A percentile compares a stretch with the other conserved stretches of the same genome.
phyloP scores from a whole-genome alignment of 2,329 filamentous ascomycete genomes.

The Plectosphaerella plurivora region DNA sequence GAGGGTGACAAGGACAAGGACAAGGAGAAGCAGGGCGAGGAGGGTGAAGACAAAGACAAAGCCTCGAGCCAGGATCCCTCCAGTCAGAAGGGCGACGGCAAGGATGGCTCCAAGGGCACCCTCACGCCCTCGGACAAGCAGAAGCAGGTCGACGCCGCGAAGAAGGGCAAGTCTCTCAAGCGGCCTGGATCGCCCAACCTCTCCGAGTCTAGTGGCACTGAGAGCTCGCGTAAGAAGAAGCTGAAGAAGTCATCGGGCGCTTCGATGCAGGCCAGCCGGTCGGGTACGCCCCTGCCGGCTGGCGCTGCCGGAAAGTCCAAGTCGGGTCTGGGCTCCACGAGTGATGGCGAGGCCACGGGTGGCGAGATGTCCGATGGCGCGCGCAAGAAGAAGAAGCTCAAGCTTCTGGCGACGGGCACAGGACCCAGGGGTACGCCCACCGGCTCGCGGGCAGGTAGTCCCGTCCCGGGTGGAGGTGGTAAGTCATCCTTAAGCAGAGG shows the following conservation, averaged over 20 bases:
- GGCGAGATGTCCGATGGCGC: conserved; percentile 61
- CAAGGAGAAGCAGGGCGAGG: conserved; percentile 53
- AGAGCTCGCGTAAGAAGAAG: conserved; percentile 77
- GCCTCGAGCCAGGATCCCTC: conserved; percentile 22
- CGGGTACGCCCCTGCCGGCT: conserved; percentile 48
- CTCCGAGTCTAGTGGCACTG: conserved; percentile 88
- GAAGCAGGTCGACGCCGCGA: conserved; percentile 38
- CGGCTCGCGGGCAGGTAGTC: conserved; percentile 60
- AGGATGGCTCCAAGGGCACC: conserved; percentile 62
- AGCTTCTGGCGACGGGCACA: conserved; percentile 46
- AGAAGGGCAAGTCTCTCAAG: conserved; percentile 66
- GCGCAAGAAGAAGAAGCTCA: conserved; percentile 51
- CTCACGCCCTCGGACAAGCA: conserved; percentile 50
- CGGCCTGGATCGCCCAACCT: conserved; percentile 80
- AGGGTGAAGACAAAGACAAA: conserved; percentile 54
- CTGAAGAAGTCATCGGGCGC: conserved; percentile 59
- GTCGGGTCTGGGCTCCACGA: conserved; percentile 54
- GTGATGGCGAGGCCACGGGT: conserved; percentile 68
- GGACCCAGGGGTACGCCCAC: conserved; percentile 46
- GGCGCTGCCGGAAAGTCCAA: conserved; percentile 31
- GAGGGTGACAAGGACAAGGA: conserved; percentile 31
- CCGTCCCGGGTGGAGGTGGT: conserved; percentile 38
- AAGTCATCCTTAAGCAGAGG: conserved; percentile 17
- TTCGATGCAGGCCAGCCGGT: conserved; percentile 47
- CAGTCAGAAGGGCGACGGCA: conserved; percentile 53